phyloP scores from a whole-genome alignment of 2,329 filamentous ascomycete genomes.

The Aotearoamyces nothofagi region DNA sequence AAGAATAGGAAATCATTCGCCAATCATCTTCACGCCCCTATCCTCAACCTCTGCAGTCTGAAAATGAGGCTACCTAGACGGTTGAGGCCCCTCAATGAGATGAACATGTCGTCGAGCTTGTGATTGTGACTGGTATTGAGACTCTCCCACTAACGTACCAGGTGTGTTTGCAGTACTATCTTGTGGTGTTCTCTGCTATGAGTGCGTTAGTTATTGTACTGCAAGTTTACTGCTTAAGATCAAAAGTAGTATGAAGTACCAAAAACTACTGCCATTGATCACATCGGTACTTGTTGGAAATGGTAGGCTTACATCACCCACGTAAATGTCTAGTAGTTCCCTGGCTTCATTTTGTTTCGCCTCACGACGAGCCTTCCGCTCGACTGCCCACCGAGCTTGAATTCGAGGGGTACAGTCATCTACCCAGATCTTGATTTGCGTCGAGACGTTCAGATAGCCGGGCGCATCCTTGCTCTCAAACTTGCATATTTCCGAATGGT shows the following conservation, averaged over 20 bases:
- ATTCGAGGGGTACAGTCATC: conserved; percentile 11
- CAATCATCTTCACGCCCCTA: conserved; percentile 12
- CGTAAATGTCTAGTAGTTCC: conserved; percentile 11
- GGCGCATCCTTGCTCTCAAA: conserved; percentile 48
- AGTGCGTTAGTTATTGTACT: too few species aligned
- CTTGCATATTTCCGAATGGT: conserved; percentile 60
- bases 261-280: too few species aligned
- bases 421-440: conserved; percentile 16
- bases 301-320: conserved; percentile 5
- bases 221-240: too few species aligned
- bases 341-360: conserved; percentile 11
- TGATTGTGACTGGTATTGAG: conserved; percentile 1
- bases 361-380: conserved; percentile 11
- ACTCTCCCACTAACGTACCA: conserved; percentile 10
- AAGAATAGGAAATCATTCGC: conserved; percentile 4
- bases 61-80: conserved; percentile 9
- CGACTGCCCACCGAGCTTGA: conserved; percentile 11
- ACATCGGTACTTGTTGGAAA: too few species aligned
- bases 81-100: conserved; percentile 7
- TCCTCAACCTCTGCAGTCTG: conserved; percentile 14
- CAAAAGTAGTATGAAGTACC: too few species aligned
- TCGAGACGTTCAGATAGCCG: conserved; percentile 31
- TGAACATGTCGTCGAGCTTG: conserved; percentile 1
- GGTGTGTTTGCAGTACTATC: conserved; percentile 7
- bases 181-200: conserved; percentile 4